Evolutionary conservation across 2,329 filamentous ascomycete genomes (phyloP), one percentile per base, ranked within the genome.

Genomic region (Myriosclerotinia scirpicola): DNA sequence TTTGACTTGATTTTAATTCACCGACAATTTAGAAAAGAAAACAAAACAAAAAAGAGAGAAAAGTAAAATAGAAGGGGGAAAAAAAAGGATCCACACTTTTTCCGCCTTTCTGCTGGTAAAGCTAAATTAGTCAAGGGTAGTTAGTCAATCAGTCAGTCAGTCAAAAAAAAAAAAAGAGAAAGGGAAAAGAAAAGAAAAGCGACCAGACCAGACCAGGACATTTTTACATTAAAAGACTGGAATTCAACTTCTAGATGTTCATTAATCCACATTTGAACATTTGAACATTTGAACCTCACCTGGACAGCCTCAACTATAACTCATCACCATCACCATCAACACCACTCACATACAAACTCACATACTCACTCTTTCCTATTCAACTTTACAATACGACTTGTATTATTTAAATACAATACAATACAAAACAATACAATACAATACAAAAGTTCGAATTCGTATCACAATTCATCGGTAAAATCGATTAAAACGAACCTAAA

Each of bases 1-100:
- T n/a, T n/a, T 5, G 40, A 44, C 55, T 58, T 3, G 55, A 55
- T 34, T 46, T 54, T 64, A 55, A 55, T 64, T 64, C 62, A 64
- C 52, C 62, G 62, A 64, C 62, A 48, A 38, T 52, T 61, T 50
- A 8, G 15, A n/a, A 5, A 26, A 20, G 22, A 34, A 48, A 48
- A 40, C 17, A 26, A 26, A n/a, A n/a, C n/a, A n/a, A n/a, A n/a
- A n/a, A n/a, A 63, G 36, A 54, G 20, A 50, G 30, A 26, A 22
- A 38, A 48, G 48, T 2, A 42, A n/a, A n/a, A n/a, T n/a, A n/a
- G n/a, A n/a, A n/a, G n/a, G n/a, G n/a, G n/a, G n/a, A n/a, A 9
- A 34, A 26, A n/a, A 38, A 36, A 50, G 22, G 5, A 4, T 38
- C 44, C 12, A 8, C 8, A 8, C 8, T 30, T 62, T 53, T 62